Evolutionary conservation across 169 alveolate species (phyloP).

Genomic region (Cryptosporidium viatorum): DNA sequence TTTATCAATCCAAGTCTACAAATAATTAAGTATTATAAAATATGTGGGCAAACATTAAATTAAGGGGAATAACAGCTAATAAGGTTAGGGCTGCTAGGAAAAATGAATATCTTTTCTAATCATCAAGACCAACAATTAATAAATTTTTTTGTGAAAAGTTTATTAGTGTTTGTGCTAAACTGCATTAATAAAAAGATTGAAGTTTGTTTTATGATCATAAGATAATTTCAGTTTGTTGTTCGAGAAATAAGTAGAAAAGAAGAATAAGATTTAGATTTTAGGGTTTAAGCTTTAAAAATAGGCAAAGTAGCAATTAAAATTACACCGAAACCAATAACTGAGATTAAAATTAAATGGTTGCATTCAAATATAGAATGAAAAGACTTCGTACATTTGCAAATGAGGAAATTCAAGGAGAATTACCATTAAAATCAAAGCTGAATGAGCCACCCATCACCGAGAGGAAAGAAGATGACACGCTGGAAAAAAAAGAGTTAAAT

Average conservation of each 20-base stretch:
- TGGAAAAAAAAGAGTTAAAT: neutral
- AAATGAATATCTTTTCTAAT: neutral
- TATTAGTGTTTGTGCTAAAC: neutral
- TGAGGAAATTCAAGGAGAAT: conserved; percentile 24
- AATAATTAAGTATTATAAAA: too few species aligned
- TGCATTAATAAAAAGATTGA: neutral
- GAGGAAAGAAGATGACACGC: neutral
- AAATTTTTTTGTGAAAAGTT: neutral
- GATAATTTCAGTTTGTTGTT: neutral
- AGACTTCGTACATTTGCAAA: conserved; percentile 25
- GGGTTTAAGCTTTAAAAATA: conserved; percentile 40
- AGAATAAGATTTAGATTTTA: conserved; percentile 41
- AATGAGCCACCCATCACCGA: neutral
- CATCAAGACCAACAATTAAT: neutral
- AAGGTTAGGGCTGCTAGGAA: neutral
- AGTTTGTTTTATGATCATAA: neutral
- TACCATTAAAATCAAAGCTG: conserved; percentile 32
- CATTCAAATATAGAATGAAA: conserved; percentile 47
- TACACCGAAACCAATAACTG: too few species aligned
- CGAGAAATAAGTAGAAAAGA: neutral
- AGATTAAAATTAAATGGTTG: conserved; percentile 4
- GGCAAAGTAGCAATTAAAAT: neutral
- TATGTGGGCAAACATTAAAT: neutral
- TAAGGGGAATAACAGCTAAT: neutral
- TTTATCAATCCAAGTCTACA: too few species aligned